Evolutionary conservation across 352 stramenopile genomes (phyloP).

Genomic region (Phytopythium litorale): DNA sequence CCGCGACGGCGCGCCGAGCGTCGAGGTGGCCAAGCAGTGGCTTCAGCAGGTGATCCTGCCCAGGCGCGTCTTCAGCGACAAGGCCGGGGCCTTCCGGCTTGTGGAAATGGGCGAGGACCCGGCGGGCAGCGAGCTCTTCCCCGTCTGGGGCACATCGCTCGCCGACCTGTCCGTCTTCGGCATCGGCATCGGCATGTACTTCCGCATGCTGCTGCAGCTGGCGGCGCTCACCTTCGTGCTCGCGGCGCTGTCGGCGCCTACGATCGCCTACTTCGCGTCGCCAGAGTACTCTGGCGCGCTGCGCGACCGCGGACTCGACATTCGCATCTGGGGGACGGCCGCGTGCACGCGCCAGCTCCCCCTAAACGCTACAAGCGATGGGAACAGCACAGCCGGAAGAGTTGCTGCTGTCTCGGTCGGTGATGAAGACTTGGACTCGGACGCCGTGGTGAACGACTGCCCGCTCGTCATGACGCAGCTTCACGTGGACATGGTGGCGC

Average conservation of each 20-base stretch:
- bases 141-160: conserved; percentile 56
- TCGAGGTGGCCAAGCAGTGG: conserved; percentile 46
- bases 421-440: conserved; percentile 2
- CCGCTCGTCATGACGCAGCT: conserved; percentile 47
- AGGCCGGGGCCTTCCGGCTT: conserved; percentile 36
- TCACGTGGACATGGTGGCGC: conserved; percentile 49
- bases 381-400: conserved; percentile 6
- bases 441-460: conserved; percentile 35
- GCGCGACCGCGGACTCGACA: conserved; percentile 29
- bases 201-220: conserved; percentile 65
- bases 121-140: conserved; percentile 49
- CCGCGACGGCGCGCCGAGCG: conserved; percentile 15
- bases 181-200: conserved; percentile 77
- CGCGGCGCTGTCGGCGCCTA: conserved; percentile 49
- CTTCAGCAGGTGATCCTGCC: conserved; percentile 53
- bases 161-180: conserved; percentile 61
- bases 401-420: background rate
- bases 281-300: conserved; percentile 53
- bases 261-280: conserved; percentile 64
- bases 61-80: conserved; percentile 37
- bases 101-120: conserved; percentile 70
- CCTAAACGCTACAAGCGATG: conserved; percentile 7
- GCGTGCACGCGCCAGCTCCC: conserved; percentile 45
- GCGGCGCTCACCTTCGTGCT: conserved; percentile 48
- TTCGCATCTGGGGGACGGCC: conserved; percentile 50